phyloP scores from a whole-genome alignment of 2,329 filamentous ascomycete genomes.

The Emmonsiellopsis sp. region DNA sequence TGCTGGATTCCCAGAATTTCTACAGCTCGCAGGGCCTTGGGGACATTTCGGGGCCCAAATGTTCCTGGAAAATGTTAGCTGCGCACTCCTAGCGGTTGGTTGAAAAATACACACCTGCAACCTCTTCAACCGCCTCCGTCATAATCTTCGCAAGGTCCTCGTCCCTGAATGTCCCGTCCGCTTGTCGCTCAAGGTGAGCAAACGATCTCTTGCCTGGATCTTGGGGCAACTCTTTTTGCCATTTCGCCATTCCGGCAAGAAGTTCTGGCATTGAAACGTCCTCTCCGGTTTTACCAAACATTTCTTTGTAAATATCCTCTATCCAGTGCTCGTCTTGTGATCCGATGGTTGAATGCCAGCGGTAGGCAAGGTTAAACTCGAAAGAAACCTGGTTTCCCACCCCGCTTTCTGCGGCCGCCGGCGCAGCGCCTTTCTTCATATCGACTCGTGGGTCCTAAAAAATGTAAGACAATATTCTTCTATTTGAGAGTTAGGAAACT shows the following conservation, averaged over 20 bases:
- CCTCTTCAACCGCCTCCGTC: slow-evolving; percentile 56
- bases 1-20: slow-evolving; percentile 74
- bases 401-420: slow-evolving; percentile 27
- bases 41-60: slow-evolving; percentile 61
- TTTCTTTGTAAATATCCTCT: slow-evolving; percentile 46
- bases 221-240: slow-evolving; percentile 45
- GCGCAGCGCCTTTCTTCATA: slow-evolving; percentile 14
- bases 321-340: slow-evolving; percentile 65
- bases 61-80: slow-evolving; percentile 7
- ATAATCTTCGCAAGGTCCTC: slow-evolving; percentile 60
- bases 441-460: slow-evolving; percentile 29
- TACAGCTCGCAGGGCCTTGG: slow-evolving; percentile 60
- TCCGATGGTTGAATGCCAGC: slow-evolving; percentile 55
- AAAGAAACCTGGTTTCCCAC: slow-evolving; percentile 43
- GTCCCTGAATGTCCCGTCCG: slow-evolving; percentile 56
- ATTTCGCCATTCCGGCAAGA: slow-evolving; percentile 46
- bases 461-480: background rate
- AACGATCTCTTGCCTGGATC: slow-evolving; percentile 58
- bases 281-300: slow-evolving; percentile 13
- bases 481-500: background rate
- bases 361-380: slow-evolving; percentile 47
- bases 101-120: slow-evolving; percentile 47
- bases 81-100: background rate
- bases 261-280: slow-evolving; percentile 13
- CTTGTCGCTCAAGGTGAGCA: slow-evolving; percentile 47